These are phyloP conservation scores for Torrubiella hemipterigena DNA, from an alignment of 2,329 filamentous ascomycete species.

Conservation along the genomic window DNA sequence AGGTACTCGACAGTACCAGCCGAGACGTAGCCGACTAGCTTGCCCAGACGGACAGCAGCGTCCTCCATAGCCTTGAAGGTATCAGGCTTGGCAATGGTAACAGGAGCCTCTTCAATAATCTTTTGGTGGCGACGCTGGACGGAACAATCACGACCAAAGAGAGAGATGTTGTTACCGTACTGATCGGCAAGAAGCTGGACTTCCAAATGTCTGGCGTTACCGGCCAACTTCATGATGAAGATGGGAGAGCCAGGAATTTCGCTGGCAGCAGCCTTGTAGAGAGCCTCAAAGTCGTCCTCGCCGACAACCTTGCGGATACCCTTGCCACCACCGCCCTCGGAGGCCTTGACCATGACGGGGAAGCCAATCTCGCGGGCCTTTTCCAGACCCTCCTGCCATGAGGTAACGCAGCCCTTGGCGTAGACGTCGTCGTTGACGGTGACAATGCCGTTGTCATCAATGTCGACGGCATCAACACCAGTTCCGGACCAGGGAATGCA, in stretches of 20 bases:
- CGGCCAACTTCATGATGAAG: slow-evolving; percentile 99
- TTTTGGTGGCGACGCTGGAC: slow-evolving; percentile 98
- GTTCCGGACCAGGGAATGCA: slow-evolving; percentile 99
- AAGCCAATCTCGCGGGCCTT: slow-evolving; percentile 89
- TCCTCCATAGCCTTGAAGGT: slow-evolving; percentile 97
- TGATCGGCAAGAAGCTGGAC: slow-evolving; percentile 96
- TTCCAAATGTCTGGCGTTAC: slow-evolving; percentile 91
- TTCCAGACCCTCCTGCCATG: slow-evolving; percentile 77
- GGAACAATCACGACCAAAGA: slow-evolving; percentile 97
- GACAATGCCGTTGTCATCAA: slow-evolving; percentile 78
- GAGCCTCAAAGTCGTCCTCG: slow-evolving; percentile 70
- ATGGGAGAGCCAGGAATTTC: slow-evolving; percentile 98
- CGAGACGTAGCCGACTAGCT: slow-evolving; percentile 93
- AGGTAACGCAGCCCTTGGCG: slow-evolving; percentile 79
- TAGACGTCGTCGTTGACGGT: slow-evolving; percentile 83
- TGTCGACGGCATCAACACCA: slow-evolving; percentile 68
- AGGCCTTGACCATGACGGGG: slow-evolving; percentile 99
- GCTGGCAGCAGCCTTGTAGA: slow-evolving; percentile 93
- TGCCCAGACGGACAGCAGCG: slow-evolving; percentile 85
- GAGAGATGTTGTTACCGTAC: slow-evolving; percentile 98
- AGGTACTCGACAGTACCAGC: slow-evolving; percentile 98
- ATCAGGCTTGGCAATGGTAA: slow-evolving; percentile 80
- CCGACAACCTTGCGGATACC: slow-evolving; percentile 90
- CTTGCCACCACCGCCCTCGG: slow-evolving; percentile 97
- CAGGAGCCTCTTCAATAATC: slow-evolving; percentile 97